These are phyloP conservation scores for Corrigiola litoralis DNA, from an alignment of 179 eudicot species.

Conservation along the genomic window DNA sequence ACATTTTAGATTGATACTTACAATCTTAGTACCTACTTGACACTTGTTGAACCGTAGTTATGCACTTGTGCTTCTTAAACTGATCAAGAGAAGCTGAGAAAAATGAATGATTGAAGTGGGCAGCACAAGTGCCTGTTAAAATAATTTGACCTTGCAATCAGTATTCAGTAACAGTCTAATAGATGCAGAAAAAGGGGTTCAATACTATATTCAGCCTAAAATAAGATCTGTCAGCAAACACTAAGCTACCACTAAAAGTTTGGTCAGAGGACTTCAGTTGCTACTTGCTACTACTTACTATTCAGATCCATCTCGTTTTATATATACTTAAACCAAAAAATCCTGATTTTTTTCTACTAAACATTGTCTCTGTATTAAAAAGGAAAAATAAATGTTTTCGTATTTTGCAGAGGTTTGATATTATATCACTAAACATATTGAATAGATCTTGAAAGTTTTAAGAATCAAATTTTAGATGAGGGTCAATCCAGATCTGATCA, in stretches of 20 bases:
- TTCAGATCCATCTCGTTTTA: constrained; percentile 19
- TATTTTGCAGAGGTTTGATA: constrained; percentile 9
- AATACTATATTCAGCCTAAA: background rate
- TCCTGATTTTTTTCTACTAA: background rate
- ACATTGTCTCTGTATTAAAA: background rate
- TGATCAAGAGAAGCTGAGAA: no score
- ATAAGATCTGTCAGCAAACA: constrained; percentile 22
- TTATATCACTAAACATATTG: constrained; percentile 7
- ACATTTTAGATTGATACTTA: no score
- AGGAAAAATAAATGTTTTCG: background rate
- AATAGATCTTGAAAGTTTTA: constrained; percentile 12
- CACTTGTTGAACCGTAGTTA: no score
- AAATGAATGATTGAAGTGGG: no score
- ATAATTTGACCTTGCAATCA: no score
- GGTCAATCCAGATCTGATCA: constrained; percentile 20
- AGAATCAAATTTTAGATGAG: background rate
- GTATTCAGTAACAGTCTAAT: background rate
- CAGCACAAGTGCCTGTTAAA: no score
- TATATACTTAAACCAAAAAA: background rate
- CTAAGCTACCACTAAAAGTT: constrained; percentile 28
- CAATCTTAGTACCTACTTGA: no score
- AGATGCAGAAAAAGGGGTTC: no score
- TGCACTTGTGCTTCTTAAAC: no score
- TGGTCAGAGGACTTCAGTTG: constrained; percentile 24
- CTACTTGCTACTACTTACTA: no score